phyloP scores from a whole-genome alignment of 768 basidiomycete genomes.

The Amanita exitialis region DNA sequence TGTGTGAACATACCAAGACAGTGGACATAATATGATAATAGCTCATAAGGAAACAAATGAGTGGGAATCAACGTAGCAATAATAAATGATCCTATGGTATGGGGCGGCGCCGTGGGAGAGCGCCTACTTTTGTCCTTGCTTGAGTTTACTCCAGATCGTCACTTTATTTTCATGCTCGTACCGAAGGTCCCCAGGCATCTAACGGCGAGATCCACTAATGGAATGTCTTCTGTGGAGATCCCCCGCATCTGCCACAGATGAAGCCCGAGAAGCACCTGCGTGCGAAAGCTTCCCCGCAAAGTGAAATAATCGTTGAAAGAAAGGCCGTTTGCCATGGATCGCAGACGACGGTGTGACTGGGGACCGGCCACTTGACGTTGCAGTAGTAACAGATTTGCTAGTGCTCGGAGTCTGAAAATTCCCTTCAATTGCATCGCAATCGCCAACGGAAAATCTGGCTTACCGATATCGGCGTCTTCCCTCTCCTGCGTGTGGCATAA shows the following conservation, averaged over 20 bases:
- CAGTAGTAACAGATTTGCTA: slow-evolving; percentile 44
- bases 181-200: not conserved
- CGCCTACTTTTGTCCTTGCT: not conserved
- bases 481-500: not conserved
- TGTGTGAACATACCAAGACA: not conserved
- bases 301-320: slow-evolving; percentile 52
- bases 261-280: slow-evolving; percentile 25
- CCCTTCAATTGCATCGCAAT: not conserved
- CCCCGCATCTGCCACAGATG: slow-evolving; percentile 22
- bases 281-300: slow-evolving; percentile 38
- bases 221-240: slow-evolving; percentile 44
- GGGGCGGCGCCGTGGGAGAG: not conserved
- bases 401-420: slow-evolving; percentile 25
- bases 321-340: slow-evolving; percentile 36
- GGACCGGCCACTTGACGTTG: slow-evolving; percentile 50
- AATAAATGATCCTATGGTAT: not conserved
- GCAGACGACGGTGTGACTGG: slow-evolving; percentile 38
- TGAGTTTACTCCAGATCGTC: not conserved
- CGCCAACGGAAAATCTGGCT: slow-evolving; percentile 22
- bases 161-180: not conserved
- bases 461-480: slow-evolving; percentile 64
- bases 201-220: slow-evolving; percentile 18
- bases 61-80: not conserved
- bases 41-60: not conserved
- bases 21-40: not conserved